Percentiles rank a stretch among this genome's conserved stretches.
Conservation (phyloP, 2,329 filamentous ascomycete species). For the Trichoderma simmonsii region DNA sequence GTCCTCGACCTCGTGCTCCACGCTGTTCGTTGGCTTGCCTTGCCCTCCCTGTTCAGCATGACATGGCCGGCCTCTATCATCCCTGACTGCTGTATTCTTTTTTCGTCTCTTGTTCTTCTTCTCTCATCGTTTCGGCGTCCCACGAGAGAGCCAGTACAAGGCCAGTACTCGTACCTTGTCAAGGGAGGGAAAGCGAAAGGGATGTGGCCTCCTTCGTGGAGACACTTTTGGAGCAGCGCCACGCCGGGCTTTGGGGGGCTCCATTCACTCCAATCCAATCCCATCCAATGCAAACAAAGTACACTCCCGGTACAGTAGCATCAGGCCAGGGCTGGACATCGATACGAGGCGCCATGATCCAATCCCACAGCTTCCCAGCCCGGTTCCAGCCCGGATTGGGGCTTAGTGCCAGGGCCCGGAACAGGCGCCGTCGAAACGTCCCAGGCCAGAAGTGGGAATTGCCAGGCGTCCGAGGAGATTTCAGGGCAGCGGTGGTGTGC, state of each 20-base stretch:
- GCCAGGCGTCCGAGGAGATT: neutral
- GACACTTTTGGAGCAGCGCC: neutral
- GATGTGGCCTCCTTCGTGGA: neutral
- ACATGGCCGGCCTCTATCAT: neutral
- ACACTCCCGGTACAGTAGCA: neutral
- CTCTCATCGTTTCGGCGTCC: neutral
- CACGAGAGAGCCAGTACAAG: neutral
- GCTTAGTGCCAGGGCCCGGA: neutral
- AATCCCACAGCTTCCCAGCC: neutral
- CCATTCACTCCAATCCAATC: neutral
- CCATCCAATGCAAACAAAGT: neutral
- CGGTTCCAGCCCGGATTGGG: slow-evolving; percentile 1
- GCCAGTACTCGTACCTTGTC: neutral
- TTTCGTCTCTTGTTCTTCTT: neutral
- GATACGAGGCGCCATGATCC: slow-evolving; percentile 11
- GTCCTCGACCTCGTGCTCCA: neutral
- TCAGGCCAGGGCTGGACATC: neutral
- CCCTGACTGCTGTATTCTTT: neutral
- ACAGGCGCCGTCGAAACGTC: slow-evolving; percentile 5
- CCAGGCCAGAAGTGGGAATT: neutral
- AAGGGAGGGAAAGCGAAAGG: slow-evolving; percentile 10
- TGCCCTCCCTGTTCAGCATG: neutral
- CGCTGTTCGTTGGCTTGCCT: neutral
- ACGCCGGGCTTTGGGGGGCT: neutral
- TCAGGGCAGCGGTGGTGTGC: slow-evolving; percentile 7